Evolutionary conservation across 2,329 filamentous ascomycete genomes (phyloP).

Genomic region (Pseudocercospora cruenta): DNA sequence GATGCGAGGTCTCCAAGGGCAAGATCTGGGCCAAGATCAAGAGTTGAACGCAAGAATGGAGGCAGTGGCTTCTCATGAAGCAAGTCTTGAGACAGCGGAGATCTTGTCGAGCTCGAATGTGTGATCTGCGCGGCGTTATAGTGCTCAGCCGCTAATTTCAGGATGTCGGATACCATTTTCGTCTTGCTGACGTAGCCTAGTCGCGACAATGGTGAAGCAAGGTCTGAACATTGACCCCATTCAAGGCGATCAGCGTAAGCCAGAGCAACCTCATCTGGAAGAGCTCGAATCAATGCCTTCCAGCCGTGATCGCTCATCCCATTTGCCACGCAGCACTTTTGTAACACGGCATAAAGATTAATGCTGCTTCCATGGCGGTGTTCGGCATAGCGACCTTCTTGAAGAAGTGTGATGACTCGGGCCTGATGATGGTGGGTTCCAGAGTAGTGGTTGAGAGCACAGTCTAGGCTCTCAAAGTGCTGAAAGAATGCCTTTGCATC

Average conservation of each 20-base stretch:
- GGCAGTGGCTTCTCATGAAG: slow-evolving; percentile 2
- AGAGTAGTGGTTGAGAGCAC: slow-evolving; percentile 12
- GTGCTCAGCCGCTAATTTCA: background rate
- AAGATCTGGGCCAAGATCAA: background rate
- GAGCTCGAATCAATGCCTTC: slow-evolving; percentile 1
- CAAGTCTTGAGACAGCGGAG: background rate
- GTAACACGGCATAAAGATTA: slow-evolving; percentile 5
- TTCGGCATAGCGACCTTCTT: slow-evolving; percentile 12
- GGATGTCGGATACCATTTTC: slow-evolving; percentile 5
- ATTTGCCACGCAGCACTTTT: background rate
- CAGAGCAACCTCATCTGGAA: slow-evolving; percentile 4
- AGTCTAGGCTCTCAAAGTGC: slow-evolving; percentile 9
- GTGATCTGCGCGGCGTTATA: background rate
- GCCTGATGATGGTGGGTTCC: slow-evolving; percentile 10
- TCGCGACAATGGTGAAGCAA: slow-evolving; percentile 1
- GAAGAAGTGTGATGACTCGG: slow-evolving; percentile 5
- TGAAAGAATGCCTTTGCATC: slow-evolving; percentile 9
- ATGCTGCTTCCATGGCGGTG: background rate
- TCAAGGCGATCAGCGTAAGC: slow-evolving; percentile 11
- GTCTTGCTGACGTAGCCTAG: slow-evolving; percentile 9
- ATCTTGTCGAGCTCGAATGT: background rate
- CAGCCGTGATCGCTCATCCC: slow-evolving; percentile 3
- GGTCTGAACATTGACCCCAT: slow-evolving; percentile 5
- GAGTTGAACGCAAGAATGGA: background rate
- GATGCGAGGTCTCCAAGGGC: background rate